Conservation (phyloP, 176 grass and related monocot species). For the Leersia perrieri region DNA sequence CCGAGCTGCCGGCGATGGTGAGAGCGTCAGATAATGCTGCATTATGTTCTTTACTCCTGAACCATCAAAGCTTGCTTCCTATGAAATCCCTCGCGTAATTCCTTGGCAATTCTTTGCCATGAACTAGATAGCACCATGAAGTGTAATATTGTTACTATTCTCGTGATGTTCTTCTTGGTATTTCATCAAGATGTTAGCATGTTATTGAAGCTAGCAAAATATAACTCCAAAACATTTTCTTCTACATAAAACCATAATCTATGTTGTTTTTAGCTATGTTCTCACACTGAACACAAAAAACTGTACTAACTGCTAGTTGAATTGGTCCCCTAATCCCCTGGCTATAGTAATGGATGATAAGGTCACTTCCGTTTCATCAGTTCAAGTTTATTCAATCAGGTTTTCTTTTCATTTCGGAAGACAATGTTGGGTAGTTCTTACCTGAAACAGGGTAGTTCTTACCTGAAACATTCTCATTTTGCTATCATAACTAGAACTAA, state of each 20-base stretch:
- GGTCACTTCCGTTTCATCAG: not conserved
- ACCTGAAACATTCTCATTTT: not conserved
- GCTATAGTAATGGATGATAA: not conserved
- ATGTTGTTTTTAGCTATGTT: not conserved
- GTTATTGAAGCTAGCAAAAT: not conserved
- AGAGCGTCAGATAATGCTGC: not conserved
- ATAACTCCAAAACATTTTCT: not conserved
- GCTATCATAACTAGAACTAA: not conserved
- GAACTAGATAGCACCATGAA: not conserved
- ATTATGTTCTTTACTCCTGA: not conserved
- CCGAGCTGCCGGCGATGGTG: slow-evolving; percentile 17
- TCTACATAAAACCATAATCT: not conserved
- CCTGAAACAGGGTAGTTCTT: not conserved
- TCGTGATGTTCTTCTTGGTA: not conserved
- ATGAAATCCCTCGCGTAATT: not conserved
- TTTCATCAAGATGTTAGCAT: not conserved
- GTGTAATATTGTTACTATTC: not conserved
- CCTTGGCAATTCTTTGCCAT: not conserved
- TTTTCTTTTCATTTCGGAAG: not conserved
- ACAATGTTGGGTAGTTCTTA: not conserved
- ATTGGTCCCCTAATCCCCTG: not conserved
- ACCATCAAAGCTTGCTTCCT: not conserved
- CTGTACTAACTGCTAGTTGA: not conserved
- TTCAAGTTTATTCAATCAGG: not conserved
- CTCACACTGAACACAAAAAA: not conserved